phyloP scores from a whole-genome alignment of 352 stramenopile genomes.

The Pythium sukuiense region DNA sequence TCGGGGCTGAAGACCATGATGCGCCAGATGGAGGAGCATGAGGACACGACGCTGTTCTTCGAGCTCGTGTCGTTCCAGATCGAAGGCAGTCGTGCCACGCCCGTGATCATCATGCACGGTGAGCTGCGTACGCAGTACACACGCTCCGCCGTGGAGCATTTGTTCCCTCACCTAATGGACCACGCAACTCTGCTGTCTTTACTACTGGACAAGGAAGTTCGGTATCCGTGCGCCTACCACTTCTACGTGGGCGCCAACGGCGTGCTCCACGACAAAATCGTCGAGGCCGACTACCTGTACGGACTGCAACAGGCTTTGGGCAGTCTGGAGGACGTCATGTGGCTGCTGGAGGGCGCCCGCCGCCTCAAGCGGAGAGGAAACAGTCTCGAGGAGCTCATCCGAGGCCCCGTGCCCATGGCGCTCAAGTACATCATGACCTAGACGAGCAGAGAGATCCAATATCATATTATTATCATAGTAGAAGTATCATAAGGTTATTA shows the following conservation, averaged over 20 bases:
- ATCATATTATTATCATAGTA: too few species aligned
- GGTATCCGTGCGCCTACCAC: slow-evolving; percentile 39
- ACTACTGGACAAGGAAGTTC: slow-evolving; percentile 46
- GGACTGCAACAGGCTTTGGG: slow-evolving; percentile 42
- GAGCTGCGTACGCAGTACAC: slow-evolving; percentile 47
- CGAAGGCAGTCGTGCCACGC: slow-evolving; percentile 9
- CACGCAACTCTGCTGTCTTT: slow-evolving; percentile 43
- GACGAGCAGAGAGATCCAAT: neutral
- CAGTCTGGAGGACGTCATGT: slow-evolving; percentile 34
- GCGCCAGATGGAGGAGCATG: neutral
- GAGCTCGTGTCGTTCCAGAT: slow-evolving; percentile 23
- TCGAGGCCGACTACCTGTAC: slow-evolving; percentile 37
- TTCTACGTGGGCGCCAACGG: slow-evolving; percentile 41
- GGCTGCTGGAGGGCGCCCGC: slow-evolving; percentile 33
- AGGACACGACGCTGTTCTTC: slow-evolving; percentile 18
- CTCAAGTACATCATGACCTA: slow-evolving; percentile 20
- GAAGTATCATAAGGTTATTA: too few species aligned
- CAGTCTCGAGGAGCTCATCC: slow-evolving; percentile 18
- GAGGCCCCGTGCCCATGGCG: slow-evolving; percentile 13
- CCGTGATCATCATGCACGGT: slow-evolving; percentile 27
- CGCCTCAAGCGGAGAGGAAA: slow-evolving; percentile 3
- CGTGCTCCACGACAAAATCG: slow-evolving; percentile 28
- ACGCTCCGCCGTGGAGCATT: slow-evolving; percentile 41
- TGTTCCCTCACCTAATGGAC: slow-evolving; percentile 42
- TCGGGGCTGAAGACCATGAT: neutral